Conservation (phyloP, 2,329 filamentous ascomycete species). For the Beauveria bassiana region DNA sequence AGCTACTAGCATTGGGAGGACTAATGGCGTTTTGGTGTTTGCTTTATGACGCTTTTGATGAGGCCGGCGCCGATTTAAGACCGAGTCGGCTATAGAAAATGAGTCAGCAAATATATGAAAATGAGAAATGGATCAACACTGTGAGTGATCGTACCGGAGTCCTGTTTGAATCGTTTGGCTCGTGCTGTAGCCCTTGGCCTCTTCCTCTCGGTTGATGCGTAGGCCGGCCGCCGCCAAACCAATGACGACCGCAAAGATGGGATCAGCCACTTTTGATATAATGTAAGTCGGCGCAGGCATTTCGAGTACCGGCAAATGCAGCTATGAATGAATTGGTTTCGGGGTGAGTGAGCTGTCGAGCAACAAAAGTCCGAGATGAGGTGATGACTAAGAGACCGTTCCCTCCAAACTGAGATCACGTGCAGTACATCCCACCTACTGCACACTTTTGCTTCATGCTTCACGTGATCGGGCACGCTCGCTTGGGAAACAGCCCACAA, state of each 20-base stretch:
- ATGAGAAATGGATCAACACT: background rate
- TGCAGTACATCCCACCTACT: background rate
- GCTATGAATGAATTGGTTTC: background rate
- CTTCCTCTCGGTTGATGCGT: slow-evolving; percentile 53
- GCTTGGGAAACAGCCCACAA: slow-evolving; percentile 34
- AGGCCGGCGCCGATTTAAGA: slow-evolving; percentile 13
- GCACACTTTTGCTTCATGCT: background rate
- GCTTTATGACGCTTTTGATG: slow-evolving; percentile 5
- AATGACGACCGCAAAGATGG: slow-evolving; percentile 50
- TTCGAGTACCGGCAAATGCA: background rate
- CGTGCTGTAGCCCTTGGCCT: slow-evolving; percentile 46
- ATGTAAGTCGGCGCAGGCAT: slow-evolving; percentile 53
- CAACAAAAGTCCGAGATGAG: background rate
- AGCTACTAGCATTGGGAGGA: slow-evolving; percentile 6
- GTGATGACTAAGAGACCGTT: background rate
- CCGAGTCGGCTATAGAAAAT: slow-evolving; percentile 23
- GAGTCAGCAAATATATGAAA: slow-evolving; percentile 5
- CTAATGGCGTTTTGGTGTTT: background rate
- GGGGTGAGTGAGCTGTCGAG: too few species aligned
- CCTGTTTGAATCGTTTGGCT: slow-evolving; percentile 41
- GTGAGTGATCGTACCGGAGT: slow-evolving; percentile 28
- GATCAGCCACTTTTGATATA: slow-evolving; percentile 51
- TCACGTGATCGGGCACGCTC: slow-evolving; percentile 30
- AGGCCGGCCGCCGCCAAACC: slow-evolving; percentile 47
- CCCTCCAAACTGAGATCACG: background rate